phyloP scores from a whole-genome alignment of 345 rosid species.

The Limnanthes douglasii region DNA sequence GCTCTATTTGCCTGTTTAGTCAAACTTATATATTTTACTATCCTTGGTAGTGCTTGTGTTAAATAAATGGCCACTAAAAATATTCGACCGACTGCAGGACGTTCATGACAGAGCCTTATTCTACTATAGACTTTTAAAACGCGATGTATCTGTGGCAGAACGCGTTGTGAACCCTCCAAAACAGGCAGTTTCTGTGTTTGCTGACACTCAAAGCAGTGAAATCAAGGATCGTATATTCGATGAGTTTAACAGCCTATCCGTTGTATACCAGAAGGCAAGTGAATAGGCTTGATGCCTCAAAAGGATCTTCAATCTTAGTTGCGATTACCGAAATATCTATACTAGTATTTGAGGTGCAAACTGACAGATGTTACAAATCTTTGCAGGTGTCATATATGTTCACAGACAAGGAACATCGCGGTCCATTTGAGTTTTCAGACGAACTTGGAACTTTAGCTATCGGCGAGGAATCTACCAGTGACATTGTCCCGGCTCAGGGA shows the following conservation, averaged over 20 bases:
- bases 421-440: constrained; percentile 82
- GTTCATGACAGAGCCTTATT: constrained; percentile 98
- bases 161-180: constrained; percentile 89
- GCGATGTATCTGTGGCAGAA: constrained; percentile 64
- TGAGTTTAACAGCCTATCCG: constrained; percentile 91
- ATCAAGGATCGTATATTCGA: constrained; percentile 91
- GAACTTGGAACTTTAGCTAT: constrained; percentile 58
- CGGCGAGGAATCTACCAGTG: constrained; percentile 43
- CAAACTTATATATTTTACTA: neutral
- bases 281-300: neutral
- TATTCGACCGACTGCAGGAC: constrained; percentile 49
- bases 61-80: too few species aligned
- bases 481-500: constrained; percentile 42
- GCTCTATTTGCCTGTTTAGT: neutral
- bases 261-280: constrained; percentile 83
- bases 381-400: constrained; percentile 98
- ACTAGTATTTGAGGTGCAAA: too few species aligned
- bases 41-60: neutral
- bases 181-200: constrained; percentile 96
- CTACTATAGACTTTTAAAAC: constrained; percentile 84
- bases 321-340: too few species aligned
- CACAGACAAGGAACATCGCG: constrained; percentile 86
- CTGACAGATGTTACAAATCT: constrained; percentile 8
- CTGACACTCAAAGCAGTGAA: constrained; percentile 96
- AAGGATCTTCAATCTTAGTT: too few species aligned